phyloP scores from a whole-genome alignment of 2,329 filamentous ascomycete species.

The Pyrenochaeta sp. region DNA sequence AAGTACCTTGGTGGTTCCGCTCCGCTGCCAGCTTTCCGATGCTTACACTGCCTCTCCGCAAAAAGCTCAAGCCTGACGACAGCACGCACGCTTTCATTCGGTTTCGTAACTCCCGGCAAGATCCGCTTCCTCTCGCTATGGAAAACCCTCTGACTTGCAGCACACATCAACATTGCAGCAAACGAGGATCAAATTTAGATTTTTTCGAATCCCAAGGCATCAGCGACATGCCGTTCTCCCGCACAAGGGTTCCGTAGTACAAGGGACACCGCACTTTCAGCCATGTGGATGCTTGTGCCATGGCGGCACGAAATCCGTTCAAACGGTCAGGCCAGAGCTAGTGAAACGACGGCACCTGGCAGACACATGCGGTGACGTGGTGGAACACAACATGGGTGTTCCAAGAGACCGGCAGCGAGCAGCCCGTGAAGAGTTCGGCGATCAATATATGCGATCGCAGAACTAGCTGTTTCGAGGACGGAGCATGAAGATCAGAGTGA shows the following conservation, averaged over 20 bases:
- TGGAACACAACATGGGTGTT: neutral
- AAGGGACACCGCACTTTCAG: slow-evolving; percentile 18
- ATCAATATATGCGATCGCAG: slow-evolving; percentile 1
- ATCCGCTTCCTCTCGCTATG: neutral
- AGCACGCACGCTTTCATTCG: neutral
- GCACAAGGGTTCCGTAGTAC: slow-evolving; percentile 5
- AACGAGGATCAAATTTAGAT: neutral
- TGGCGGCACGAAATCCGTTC: neutral
- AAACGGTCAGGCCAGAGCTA: slow-evolving; percentile 4
- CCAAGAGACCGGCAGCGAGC: neutral
- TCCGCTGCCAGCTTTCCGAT: neutral
- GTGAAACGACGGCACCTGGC: slow-evolving; percentile 2
- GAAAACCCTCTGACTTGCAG: slow-evolving; percentile 5
- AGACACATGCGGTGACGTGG: slow-evolving; percentile 3
- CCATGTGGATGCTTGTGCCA: slow-evolving; percentile 17
- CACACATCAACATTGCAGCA: neutral
- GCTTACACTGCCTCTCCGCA: neutral
- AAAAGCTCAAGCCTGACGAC: neutral
- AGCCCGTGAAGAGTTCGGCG: neutral
- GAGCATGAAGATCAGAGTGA: neutral
- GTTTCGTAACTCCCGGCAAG: neutral
- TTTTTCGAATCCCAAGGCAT: slow-evolving; percentile 1
- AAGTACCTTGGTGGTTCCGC: neutral
- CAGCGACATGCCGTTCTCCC: slow-evolving; percentile 5
- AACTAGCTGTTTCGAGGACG: neutral